Evolutionary conservation across 1,284 basidiomycete genomes (phyloP), one percentile per base, ranked within the genome.

Genomic region (Irpex rosettiformis): DNA sequence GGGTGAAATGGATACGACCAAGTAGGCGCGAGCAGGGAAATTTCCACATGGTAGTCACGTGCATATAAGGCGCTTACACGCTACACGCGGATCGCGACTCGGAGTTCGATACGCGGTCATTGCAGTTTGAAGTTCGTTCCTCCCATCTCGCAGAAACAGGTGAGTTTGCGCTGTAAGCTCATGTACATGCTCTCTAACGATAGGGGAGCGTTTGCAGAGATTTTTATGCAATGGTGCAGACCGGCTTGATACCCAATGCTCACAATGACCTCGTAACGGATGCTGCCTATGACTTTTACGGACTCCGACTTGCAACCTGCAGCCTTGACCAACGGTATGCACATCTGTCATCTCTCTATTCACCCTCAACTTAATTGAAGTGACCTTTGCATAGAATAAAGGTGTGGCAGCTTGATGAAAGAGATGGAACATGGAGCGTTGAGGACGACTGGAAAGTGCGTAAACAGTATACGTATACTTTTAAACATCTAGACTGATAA

Each of bases 401-500:
- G 74, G 74, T 94, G 30, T 95, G 92, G 88, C 78, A 81, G 48
- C 72, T 92, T 42, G 85, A 92, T 60, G 85, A 90, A 65, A 73
- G 68, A 3, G 85, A 81, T 30, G 88, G 88, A 0, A 79, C 75
- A 4, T 95, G 93, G 92, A 81, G 73, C 29, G 79, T 84, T 1
- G 86, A 92, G 66, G 88, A 91, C 58, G 91, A 94, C 67, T 96
- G 94, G 93, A 94, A 94, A 80, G 92, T 91, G 59, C 33, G 79
- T 67, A 29, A 13, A 53, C 37, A n/a, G 29, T 25, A 24, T 18
- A 13, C 49, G 33, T 51, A 40, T 7, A 29, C 28, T 10, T 13
- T 33, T 5, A 30, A 22, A 27, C 18, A 21, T 16, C 18, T 37
- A 30, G 13, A 22, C 22, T 47, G 30, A 25, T 16, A 51, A 25